Base-by-base conservation (phyloP, 768 basidiomycete genomes). In the Russula earlei region DNA sequence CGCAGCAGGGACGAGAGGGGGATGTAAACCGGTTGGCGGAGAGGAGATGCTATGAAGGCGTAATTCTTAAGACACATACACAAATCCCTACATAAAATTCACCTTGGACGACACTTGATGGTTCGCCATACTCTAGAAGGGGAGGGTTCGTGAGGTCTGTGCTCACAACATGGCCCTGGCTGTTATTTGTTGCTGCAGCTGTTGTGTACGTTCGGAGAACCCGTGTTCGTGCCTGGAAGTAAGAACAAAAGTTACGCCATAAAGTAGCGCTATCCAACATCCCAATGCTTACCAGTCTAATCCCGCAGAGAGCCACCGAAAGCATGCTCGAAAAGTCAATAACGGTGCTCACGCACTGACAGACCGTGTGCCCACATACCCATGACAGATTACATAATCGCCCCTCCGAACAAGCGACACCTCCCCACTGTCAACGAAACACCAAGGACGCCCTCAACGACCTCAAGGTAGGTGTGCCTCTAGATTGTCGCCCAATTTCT, bases 1-100 rank as follows among this genome's bases (percentile, higher is more conserved):
- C 73, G 77, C 33, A 84, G 69, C 15, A 85, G 76, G 47, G 77
- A 75, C 3, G 83, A 81, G 59, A 90, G 69, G n/a, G 77, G 71
- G 10, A 89, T 71, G 56, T 78, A 82, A 12, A 86, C 70, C 17
- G 85, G 84, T 49, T 71, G 65, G 8, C 65, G 52, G 19, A 74
- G 52, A 27, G 76, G 72, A 24, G 67, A 41, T 14, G 65, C 80
- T 81, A 34, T 15, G 14, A 52, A 34, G 15, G 45, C 4, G 41
- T 46, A 8, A 60, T 25, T 29, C 33, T 38, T 25, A 27, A 27
- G 27, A 29, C 40, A 31, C 22, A 37, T 22, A 22, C 38, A 31
- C 40, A 22, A 7, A 22, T 14, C 19, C 12, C 8, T 14, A 43
- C 11, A 47, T 15, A 25, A 27, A n/a, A 2, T 2, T 12, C 42